A percentile compares a stretch with the other conserved stretches of the same genome.
phyloP scores from a whole-genome alignment of 2,329 filamentous ascomycete genomes.

The Botrytis elliptica region DNA sequence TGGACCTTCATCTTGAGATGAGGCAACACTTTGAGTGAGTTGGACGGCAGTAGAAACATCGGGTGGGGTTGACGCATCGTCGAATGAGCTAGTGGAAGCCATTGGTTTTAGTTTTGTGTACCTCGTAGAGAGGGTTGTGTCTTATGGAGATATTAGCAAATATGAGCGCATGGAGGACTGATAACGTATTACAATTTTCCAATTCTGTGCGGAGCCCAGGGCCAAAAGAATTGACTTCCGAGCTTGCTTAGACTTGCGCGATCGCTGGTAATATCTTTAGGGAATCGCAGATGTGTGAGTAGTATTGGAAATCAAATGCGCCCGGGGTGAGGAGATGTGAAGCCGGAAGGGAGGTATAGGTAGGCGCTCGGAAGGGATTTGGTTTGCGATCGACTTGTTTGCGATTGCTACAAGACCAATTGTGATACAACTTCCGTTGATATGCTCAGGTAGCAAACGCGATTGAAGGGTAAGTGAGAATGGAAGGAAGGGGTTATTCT shows the following conservation, averaged over 20 bases:
- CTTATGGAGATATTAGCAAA: background rate
- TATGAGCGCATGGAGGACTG: background rate
- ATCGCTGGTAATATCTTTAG: no score
- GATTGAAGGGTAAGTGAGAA: background rate
- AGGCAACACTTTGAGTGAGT: constrained; percentile 25
- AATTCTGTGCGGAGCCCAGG: background rate
- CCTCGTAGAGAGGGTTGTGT: background rate
- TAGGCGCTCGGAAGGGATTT: background rate
- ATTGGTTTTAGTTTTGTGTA: constrained; percentile 19
- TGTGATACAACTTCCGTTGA: background rate
- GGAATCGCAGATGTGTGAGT: background rate
- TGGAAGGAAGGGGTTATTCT: background rate
- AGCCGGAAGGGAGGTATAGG: background rate
- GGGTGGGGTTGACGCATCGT: constrained; percentile 29
- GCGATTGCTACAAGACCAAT: background rate
- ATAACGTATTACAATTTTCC: constrained; percentile 1
- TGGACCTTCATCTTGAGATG: constrained; percentile 25
- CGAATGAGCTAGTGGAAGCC: constrained; percentile 34
- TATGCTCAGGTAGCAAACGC: constrained; percentile 2
- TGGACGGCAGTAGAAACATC: constrained; percentile 32
- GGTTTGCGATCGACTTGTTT: background rate
- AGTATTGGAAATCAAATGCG: background rate
- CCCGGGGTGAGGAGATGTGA: background rate
- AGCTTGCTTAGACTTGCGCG: background rate
- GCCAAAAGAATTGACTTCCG: background rate